Base-by-base conservation (phyloP, 1,139 yeast species). In the Pichia sp. region DNA sequence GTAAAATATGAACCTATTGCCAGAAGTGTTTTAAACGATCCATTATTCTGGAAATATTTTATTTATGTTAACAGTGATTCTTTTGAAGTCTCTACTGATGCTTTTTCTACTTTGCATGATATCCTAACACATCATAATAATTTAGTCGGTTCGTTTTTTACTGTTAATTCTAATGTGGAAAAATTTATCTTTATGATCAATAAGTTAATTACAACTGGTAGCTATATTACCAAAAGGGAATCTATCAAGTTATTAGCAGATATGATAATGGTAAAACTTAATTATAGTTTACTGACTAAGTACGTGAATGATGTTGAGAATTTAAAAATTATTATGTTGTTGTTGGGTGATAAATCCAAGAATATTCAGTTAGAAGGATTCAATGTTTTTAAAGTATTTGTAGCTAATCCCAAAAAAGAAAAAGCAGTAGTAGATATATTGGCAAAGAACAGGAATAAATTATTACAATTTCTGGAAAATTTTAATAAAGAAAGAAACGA, bases 191-290 rank as follows among this genome's bases (percentile, higher is more conserved):
- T 69, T 42, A 72, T 73, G 57, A 84, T 89, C 60, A 89, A 87
- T 66, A 74, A 74, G 55, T 71, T 91, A 56, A 83, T 93, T 60
- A 79, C 81, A 48, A 84, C 89, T 49, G 80, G 80, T 27, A 90
- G 87, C 67, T 93, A 93, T 67, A 97, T 93, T 41, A 89, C 96
- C 6, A 89, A 90, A 65, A 79, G 99, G 56, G 99, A 93, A 69
- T 84, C 95, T 47, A 82, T 90, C 30, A 84, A 91, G 61, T 72
- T 93, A 42, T 74, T 91, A 58, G 80, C 87, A 27, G 87, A 84
- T 54, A 73, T 93, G 59, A 84, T 93, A n/a, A 74, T 88, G 54
- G 81, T 82, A 54, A 77, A 91, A 58, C 76, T 83, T 42, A 88
- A 90, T 69, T 87, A 82, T 63, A 73, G 70, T 48, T 80, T 88